phyloP scores from a whole-genome alignment of 1,284 basidiomycete genomes.

The Boletus sp. region DNA sequence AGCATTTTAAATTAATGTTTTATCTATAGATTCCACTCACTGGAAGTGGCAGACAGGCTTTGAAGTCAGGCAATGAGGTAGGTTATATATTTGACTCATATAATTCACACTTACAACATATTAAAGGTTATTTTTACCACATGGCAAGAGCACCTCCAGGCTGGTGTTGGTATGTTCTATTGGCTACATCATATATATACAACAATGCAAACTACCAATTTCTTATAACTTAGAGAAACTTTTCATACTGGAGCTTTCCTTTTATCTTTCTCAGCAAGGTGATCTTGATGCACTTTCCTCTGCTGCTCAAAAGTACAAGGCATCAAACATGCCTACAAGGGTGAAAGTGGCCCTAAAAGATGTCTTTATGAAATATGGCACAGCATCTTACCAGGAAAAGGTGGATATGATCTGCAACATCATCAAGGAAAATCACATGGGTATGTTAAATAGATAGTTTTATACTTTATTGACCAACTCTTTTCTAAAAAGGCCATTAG shows the following conservation, averaged over 20 bases:
- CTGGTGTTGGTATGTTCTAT: background rate
- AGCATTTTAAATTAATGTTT: background rate
- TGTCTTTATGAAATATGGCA: too few species aligned
- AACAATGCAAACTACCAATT: background rate
- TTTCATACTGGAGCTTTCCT: background rate
- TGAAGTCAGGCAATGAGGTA: background rate
- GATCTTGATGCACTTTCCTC: too few species aligned
- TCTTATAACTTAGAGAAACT: background rate
- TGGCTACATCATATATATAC: background rate
- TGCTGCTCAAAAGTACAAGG: too few species aligned
- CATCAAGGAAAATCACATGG: too few species aligned
- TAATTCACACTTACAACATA: background rate
- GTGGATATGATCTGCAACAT: too few species aligned
- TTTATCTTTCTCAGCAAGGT: background rate
- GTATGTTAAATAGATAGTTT: too few species aligned
- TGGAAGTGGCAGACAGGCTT: background rate
- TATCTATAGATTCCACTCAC: too few species aligned
- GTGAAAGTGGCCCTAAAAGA: too few species aligned
- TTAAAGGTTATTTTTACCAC: background rate
- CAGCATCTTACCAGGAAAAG: too few species aligned
- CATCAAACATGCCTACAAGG: too few species aligned
- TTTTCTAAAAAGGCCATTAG: too few species aligned
- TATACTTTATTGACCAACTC: too few species aligned
- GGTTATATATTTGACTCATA: background rate
- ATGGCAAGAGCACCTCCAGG: background rate